Evolutionary conservation across 2,329 filamentous ascomycete species (phyloP).

Genomic region (Clarireedia paspali): DNA sequence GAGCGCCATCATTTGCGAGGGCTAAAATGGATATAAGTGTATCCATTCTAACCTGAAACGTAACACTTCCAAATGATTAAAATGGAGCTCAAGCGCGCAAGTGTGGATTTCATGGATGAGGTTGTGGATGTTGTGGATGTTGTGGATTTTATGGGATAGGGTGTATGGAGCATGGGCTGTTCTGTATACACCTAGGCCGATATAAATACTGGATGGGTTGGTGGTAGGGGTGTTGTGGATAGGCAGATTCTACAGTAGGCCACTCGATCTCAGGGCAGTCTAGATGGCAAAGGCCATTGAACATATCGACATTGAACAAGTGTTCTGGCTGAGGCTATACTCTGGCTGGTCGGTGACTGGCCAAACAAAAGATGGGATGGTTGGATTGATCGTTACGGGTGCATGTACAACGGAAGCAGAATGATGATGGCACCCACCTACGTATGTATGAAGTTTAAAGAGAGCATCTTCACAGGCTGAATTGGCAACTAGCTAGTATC

Average conservation of each 20-base stretch:
- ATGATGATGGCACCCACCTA: too few species aligned
- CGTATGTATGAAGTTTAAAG: too few species aligned
- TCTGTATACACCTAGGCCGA: not conserved
- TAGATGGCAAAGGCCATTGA: too few species aligned
- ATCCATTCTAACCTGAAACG: not conserved
- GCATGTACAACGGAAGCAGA: too few species aligned
- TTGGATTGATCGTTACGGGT: too few species aligned
- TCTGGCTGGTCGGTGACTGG: too few species aligned
- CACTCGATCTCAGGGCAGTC: too few species aligned
- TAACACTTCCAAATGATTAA: constrained; percentile 3
- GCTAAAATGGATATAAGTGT: constrained; percentile 1
- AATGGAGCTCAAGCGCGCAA: constrained; percentile 7
- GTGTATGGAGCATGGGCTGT: not conserved
- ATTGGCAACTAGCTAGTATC: too few species aligned
- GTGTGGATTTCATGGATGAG: not conserved
- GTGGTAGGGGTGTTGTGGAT: constrained; percentile 4
- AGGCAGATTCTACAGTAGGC: not conserved
- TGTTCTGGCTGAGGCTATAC: too few species aligned
- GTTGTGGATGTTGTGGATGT: constrained; percentile 5
- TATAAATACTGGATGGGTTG: not conserved
- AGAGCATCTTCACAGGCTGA: too few species aligned
- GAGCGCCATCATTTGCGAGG: constrained; percentile 2
- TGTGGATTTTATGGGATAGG: not conserved
- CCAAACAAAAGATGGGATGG: too few species aligned
- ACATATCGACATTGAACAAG: too few species aligned